These are phyloP conservation scores for Aristolochia californica DNA, from an alignment of 164 flowering plant species.

Conservation along the genomic window DNA sequence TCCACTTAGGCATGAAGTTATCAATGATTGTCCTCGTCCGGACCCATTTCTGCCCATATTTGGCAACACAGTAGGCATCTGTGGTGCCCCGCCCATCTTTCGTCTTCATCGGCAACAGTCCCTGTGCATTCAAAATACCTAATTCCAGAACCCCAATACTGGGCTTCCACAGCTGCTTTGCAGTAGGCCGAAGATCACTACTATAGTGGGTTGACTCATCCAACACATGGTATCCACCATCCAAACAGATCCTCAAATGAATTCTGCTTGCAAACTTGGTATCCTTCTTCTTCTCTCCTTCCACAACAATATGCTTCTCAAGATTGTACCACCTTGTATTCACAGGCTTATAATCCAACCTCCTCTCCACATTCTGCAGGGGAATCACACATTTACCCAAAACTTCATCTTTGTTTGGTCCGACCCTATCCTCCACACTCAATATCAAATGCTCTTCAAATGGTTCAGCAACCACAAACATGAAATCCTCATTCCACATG, in stretches of 20 bases:
- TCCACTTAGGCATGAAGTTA: conserved; percentile 35
- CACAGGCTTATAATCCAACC: conserved; percentile 24
- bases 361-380: conserved; percentile 22
- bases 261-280: conserved; percentile 25
- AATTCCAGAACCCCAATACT: conserved; percentile 43
- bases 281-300: conserved; percentile 41
- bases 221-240: conserved; percentile 56
- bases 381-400: conserved; percentile 29
- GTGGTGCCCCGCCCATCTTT: conserved; percentile 23
- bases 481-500: conserved; percentile 48
- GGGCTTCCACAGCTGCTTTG: conserved; percentile 33
- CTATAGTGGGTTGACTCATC: conserved; percentile 48
- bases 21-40: conserved; percentile 40
- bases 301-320: conserved; percentile 46
- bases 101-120: conserved; percentile 31
- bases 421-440: conserved; percentile 33
- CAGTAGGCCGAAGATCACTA: conserved; percentile 42
- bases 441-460: conserved; percentile 45
- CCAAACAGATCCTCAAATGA: conserved; percentile 39
- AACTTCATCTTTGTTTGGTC: conserved; percentile 23
- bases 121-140: conserved; percentile 43
- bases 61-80: conserved; percentile 55
- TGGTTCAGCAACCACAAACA: conserved; percentile 51
- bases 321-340: conserved; percentile 33
- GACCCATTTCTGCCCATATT: conserved; percentile 55